Percentiles rank a stretch among this genome's conserved stretches.
These are phyloP conservation scores for Plantago coronopus DNA, from an alignment of 305 asterid species.

Conservation along the genomic window DNA sequence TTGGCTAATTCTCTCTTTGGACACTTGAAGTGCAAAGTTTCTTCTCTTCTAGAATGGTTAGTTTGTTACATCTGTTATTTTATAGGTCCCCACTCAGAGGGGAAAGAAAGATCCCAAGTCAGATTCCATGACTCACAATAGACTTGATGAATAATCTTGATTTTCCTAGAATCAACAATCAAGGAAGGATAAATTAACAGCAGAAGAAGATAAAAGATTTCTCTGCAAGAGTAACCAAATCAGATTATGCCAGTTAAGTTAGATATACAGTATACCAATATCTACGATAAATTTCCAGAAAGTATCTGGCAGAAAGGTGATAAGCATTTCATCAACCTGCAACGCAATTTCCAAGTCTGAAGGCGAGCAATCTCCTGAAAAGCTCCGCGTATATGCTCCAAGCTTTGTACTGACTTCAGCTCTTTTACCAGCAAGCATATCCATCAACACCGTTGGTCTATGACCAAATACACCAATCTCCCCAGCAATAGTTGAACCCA, in stretches of 20 bases:
- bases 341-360: slow-evolving; percentile 94
- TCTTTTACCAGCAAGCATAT: slow-evolving; percentile 98
- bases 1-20: not conserved
- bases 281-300: not conserved
- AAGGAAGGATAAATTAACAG: not conserved
- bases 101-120: not conserved
- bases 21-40: not conserved
- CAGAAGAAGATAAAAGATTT: not conserved
- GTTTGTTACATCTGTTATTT: not conserved
- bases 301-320: not conserved
- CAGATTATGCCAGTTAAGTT: slow-evolving; percentile 1
- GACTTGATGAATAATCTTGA: not conserved
- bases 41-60: not conserved
- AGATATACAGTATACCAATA: not conserved
- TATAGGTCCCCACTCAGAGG: no score
- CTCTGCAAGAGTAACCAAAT: not conserved
- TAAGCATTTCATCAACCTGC: slow-evolving; percentile 56
- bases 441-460: slow-evolving; percentile 84
- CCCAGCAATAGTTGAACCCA: slow-evolving; percentile 96
- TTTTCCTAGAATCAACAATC: no score
- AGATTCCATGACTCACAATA: not conserved
- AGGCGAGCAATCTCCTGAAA: slow-evolving; percentile 95
- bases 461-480: slow-evolving; percentile 96
- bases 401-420: slow-evolving; percentile 87
- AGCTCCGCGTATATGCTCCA: slow-evolving; percentile 95